Percentiles rank a stretch among this genome's conserved stretches.
These are phyloP conservation scores for Boletus holoroseus DNA, from an alignment of 1,284 basidiomycete species.

Conservation along the genomic window DNA sequence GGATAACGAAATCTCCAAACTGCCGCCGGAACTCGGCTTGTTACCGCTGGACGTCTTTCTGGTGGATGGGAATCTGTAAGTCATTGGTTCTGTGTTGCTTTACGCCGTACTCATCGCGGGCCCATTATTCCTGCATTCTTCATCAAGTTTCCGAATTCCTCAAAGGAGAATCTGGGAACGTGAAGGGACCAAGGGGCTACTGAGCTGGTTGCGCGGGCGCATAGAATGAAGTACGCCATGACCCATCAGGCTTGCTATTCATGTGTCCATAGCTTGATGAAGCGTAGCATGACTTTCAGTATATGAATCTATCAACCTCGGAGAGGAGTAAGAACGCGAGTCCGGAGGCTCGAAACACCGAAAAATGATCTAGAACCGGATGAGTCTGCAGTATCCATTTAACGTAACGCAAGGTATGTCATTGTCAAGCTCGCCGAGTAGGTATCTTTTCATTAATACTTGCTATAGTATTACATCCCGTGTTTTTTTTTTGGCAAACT, in stretches of 20 bases:
- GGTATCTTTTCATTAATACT: too few relatives aligned
- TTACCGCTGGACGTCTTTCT: constrained; percentile 71
- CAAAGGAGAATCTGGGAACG: constrained; percentile 74
- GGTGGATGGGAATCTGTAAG: constrained; percentile 80
- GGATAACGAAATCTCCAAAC: constrained; percentile 67
- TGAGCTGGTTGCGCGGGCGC: constrained; percentile 68
- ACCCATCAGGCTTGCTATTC: neutral
- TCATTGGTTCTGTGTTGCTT: constrained; percentile 19
- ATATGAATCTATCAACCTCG: neutral
- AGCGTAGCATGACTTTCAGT: neutral
- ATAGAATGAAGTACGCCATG: constrained; percentile 44
- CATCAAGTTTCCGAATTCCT: constrained; percentile 68
- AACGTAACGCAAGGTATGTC: too few relatives aligned
- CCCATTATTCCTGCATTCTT: neutral
- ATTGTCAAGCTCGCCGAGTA: too few relatives aligned
- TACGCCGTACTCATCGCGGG: neutral
- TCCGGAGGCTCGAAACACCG: neutral
- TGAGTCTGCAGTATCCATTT: too few relatives aligned
- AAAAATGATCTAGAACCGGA: neutral
- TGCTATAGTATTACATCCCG: too few relatives aligned
- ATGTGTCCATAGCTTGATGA: neutral
- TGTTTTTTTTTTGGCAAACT: too few relatives aligned
- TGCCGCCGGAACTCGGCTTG: constrained; percentile 64
- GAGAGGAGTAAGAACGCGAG: neutral
- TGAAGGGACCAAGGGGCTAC: constrained; percentile 73